Evolutionary conservation across 2,329 filamentous ascomycete species (phyloP), one percentile per base, ranked within the genome.

Genomic region (Blastomyces parvus): DNA sequence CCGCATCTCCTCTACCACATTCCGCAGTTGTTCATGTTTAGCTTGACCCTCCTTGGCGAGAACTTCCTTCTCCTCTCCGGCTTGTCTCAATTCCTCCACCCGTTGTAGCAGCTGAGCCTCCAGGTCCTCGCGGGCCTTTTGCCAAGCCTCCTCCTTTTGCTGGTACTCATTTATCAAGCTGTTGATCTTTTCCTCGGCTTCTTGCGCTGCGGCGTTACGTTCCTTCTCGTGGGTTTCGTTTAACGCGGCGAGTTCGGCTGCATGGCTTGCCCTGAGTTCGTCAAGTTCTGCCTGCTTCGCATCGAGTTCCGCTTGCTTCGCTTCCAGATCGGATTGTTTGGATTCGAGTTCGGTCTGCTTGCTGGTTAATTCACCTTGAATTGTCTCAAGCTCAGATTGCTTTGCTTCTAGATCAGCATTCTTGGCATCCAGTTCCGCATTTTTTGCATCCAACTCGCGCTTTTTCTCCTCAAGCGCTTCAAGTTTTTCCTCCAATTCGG

Each of bases 11-110:
- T 76, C 73, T 60, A 76, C 71, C 11, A 74, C 72, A 61, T 73
- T 75, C 62, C 80, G 78, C 42, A 79, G 74, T 67, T 80, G 77
- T 55, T 78, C 76, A 66, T 79, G 78, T 63, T 79, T 77, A 61
- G 77, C 70, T 61, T 79, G 70, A 64, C 79, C 77, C 64, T 80
- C 76, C 61, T 76, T 48, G 25, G 59, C 52, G 61, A 67, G 64
- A 3, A 56, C 62, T 40, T 64, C 77, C 65, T 80, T 64, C 62
- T 65, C 64, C 55, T 66, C 59, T 63, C 77, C 67, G 79, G 70
- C 66, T 71, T 74, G 73, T 65, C 74, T 77, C 64, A 78, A 74
- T 64, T 79, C 77, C 64, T 81, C 76, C 59, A 77, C 73, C 63
- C 73, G 75, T n/a, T 74, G 70, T 46, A 78, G 66, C 53, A 81